Conservation (phyloP, 1,139 yeast genomes). For the Hyphopichia wangnamkhiaoensis region DNA sequence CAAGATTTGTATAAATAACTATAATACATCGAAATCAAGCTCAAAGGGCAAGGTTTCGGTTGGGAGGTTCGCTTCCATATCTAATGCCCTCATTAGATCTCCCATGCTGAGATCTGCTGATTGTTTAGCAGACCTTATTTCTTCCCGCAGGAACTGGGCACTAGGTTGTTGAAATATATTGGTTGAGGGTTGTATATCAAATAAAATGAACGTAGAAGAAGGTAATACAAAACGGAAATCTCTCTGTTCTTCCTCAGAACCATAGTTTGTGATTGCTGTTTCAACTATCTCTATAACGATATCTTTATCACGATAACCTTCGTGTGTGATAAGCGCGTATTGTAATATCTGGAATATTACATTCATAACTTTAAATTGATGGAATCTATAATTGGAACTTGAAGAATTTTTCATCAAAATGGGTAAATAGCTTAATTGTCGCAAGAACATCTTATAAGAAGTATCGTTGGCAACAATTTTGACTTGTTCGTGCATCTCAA, state of each 20-base stretch:
- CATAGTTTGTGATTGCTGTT: conserved; percentile 8
- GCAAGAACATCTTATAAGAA: conserved; percentile 22
- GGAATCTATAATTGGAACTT: conserved; percentile 9
- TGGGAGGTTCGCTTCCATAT: not conserved
- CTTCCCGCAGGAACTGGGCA: not conserved
- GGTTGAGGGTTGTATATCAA: conserved; percentile 10
- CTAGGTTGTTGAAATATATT: not conserved
- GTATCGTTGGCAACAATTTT: conserved; percentile 19
- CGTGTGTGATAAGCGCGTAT: conserved; percentile 20
- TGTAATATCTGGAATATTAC: conserved; percentile 15
- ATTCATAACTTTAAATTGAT: conserved; percentile 14
- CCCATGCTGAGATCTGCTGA: not conserved
- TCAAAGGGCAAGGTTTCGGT: not conserved
- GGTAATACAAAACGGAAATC: conserved; percentile 2
- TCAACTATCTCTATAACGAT: conserved; percentile 14
- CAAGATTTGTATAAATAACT: not conserved
- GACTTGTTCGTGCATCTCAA: conserved; percentile 15
- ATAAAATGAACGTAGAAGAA: not conserved
- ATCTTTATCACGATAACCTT: conserved; percentile 37
- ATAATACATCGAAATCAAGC: not conserved
- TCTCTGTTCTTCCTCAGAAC: not conserved
- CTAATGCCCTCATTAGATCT: not conserved
- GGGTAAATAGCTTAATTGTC: conserved; percentile 13
- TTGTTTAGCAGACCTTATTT: not conserved
- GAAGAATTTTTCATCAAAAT: not conserved